These are phyloP conservation scores for Aspergillus bertholletiae DNA, from an alignment of 495 filamentous ascomycete genomes.

Conservation along the genomic window DNA sequence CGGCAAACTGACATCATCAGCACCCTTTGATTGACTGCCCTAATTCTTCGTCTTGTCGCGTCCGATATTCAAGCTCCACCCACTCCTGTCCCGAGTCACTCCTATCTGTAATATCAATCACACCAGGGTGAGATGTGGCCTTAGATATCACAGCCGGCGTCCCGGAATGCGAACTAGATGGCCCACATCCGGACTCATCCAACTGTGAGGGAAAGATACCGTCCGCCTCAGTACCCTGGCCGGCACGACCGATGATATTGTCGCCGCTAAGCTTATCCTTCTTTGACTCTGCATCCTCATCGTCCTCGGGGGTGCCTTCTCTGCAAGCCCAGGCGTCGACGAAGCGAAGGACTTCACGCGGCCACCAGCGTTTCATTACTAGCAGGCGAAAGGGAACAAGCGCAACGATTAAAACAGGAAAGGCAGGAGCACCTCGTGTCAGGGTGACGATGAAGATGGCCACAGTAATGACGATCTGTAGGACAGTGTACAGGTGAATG, in stretches of 20 bases:
- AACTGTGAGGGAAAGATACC: background rate
- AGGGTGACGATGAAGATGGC: slow-evolving; percentile 64
- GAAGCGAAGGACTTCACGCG: slow-evolving; percentile 55
- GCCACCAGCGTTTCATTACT: slow-evolving; percentile 64
- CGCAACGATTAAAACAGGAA: slow-evolving; percentile 64
- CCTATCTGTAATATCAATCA: background rate
- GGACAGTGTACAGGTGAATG: slow-evolving; percentile 61
- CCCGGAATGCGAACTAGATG: background rate
- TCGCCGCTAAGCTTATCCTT: slow-evolving; percentile 6
- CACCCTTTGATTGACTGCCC: slow-evolving; percentile 6
- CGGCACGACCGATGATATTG: background rate
- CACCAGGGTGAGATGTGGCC: background rate
- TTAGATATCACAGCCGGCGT: background rate
- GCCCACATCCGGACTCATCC: background rate
- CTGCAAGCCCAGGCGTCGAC: slow-evolving; percentile 73
- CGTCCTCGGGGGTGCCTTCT: slow-evolving; percentile 60
- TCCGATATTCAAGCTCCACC: slow-evolving; percentile 22
- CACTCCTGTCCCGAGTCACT: slow-evolving; percentile 20
- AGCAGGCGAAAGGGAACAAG: slow-evolving; percentile 60
- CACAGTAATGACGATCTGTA: slow-evolving; percentile 58
- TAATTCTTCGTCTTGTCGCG: slow-evolving; percentile 21
- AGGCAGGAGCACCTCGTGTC: slow-evolving; percentile 60
- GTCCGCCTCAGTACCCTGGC: background rate
- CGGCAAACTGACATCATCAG: background rate
- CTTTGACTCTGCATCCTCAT: slow-evolving; percentile 39